Conservation (phyloP, 768 basidiomycete genomes). For the Pisolithus marmoratus region DNA sequence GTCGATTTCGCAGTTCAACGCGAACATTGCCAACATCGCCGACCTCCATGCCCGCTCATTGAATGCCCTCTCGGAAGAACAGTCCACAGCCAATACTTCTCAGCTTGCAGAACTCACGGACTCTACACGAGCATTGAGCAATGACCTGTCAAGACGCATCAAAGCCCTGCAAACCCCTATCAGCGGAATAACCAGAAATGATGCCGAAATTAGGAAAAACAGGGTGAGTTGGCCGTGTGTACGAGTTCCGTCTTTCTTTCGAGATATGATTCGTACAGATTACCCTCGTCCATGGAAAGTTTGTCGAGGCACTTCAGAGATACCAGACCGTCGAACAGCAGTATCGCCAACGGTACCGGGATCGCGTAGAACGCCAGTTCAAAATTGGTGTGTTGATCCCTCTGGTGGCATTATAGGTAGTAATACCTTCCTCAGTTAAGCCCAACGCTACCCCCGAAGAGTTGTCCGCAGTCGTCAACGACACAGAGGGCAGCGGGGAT, state of each 20-base stretch:
- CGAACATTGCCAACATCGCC: constrained; percentile 40
- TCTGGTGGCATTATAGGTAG: neutral
- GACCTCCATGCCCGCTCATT: constrained; percentile 47
- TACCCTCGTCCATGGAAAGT: constrained; percentile 57
- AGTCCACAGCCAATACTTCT: constrained; percentile 33
- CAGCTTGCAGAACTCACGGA: constrained; percentile 54
- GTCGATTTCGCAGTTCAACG: constrained; percentile 36
- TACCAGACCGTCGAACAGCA: constrained; percentile 76
- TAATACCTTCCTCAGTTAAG: constrained; percentile 51
- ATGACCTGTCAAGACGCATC: constrained; percentile 53
- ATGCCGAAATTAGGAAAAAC: constrained; percentile 42
- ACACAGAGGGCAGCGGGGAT: constrained; percentile 47
- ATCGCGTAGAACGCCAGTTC: constrained; percentile 69
- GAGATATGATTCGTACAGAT: constrained; percentile 35
- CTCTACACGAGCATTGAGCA: constrained; percentile 56
- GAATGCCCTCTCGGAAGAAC: constrained; percentile 43
- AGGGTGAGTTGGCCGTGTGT: constrained; percentile 12
- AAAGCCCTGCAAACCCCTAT: constrained; percentile 45
- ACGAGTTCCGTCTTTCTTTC: neutral
- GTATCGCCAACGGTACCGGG: constrained; percentile 55
- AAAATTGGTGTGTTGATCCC: constrained; percentile 52
- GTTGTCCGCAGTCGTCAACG: constrained; percentile 60
- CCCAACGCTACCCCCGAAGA: constrained; percentile 83
- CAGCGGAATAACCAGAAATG: constrained; percentile 27
- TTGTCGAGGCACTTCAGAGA: constrained; percentile 69